Conservation (phyloP, 352 stramenopile species). For the Phytophthora cryptogea region DNA sequence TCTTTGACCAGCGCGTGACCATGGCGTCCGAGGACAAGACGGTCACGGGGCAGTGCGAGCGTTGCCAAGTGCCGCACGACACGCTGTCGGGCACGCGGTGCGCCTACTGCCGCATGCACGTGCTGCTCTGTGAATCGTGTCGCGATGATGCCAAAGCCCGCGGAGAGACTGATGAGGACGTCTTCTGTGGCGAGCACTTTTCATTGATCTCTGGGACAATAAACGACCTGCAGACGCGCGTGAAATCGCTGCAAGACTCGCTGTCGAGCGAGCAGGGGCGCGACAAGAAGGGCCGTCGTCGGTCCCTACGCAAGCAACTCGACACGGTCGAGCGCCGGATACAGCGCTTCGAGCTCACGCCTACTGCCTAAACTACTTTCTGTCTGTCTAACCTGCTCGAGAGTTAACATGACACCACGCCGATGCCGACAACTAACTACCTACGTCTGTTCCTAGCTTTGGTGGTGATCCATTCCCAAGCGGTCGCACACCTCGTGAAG, state of each 20-base stretch:
- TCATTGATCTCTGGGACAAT: slow-evolving; percentile 49
- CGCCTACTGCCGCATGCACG: slow-evolving; percentile 79
- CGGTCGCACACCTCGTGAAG: slow-evolving; percentile 16
- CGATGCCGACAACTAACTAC: slow-evolving; percentile 16
- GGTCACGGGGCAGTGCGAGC: slow-evolving; percentile 67
- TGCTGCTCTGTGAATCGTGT: slow-evolving; percentile 72
- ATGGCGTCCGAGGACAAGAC: slow-evolving; percentile 58
- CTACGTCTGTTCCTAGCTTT: slow-evolving; percentile 4
- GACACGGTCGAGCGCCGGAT: slow-evolving; percentile 69
- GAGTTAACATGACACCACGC: slow-evolving; percentile 24
- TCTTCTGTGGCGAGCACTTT: slow-evolving; percentile 69
- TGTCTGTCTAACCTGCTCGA: slow-evolving; percentile 1
- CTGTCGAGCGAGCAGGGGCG: slow-evolving; percentile 47
- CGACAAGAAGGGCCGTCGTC: slow-evolving; percentile 66
- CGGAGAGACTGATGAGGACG: slow-evolving; percentile 32
- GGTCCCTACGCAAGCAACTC: slow-evolving; percentile 83
- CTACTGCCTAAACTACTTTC: slow-evolving; percentile 16
- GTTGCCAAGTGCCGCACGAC: slow-evolving; percentile 66
- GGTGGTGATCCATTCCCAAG: slow-evolving; percentile 18
- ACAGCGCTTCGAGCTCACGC: slow-evolving; percentile 30
- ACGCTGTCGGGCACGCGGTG: slow-evolving; percentile 66
- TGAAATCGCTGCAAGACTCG: slow-evolving; percentile 34
- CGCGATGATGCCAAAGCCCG: slow-evolving; percentile 9
- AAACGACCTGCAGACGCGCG: slow-evolving; percentile 41
- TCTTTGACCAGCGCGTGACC: slow-evolving; percentile 83